Percentiles rank a stretch among this genome's conserved stretches.
These are phyloP conservation scores for Diplodia corticola DNA, from an alignment of 2,329 filamentous ascomycete genomes.

Conservation along the genomic window DNA sequence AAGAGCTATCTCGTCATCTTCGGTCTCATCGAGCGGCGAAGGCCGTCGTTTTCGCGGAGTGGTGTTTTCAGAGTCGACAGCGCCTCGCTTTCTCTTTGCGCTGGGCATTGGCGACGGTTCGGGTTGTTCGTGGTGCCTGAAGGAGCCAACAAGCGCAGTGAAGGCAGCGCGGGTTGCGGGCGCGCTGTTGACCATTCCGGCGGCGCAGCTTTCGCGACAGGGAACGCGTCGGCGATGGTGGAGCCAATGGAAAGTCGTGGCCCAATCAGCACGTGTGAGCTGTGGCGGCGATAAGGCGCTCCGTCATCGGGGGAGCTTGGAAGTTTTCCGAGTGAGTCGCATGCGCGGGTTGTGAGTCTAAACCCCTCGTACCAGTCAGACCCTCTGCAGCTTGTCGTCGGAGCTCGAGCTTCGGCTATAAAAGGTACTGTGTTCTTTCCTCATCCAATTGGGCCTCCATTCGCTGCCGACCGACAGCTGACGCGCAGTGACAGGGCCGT, in stretches of 20 bases:
- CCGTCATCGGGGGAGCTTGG: slow-evolving; percentile 17
- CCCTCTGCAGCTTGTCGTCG: background rate
- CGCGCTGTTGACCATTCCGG: slow-evolving; percentile 6
- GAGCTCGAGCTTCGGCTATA: slow-evolving; percentile 16
- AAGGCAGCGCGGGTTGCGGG: slow-evolving; percentile 4
- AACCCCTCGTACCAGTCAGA: background rate
- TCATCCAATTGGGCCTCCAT: background rate
- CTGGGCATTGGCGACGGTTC: slow-evolving; percentile 12
- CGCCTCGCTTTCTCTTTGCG: slow-evolving; percentile 19
- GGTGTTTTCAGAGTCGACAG: background rate
- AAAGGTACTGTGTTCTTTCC: background rate
- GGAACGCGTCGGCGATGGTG: slow-evolving; percentile 16
- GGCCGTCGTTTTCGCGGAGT: slow-evolving; percentile 17
- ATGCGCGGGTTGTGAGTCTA: slow-evolving; percentile 9
- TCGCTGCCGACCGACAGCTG: background rate
- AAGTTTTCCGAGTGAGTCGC: slow-evolving; percentile 16
- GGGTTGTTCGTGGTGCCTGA: background rate
- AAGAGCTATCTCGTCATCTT: slow-evolving; percentile 15
- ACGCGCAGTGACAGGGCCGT: slow-evolving; percentile 9
- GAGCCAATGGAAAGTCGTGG: slow-evolving; percentile 12
- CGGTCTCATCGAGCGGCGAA: slow-evolving; percentile 1
- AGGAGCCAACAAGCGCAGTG: slow-evolving; percentile 5
- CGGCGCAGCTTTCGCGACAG: background rate
- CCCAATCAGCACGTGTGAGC: slow-evolving; percentile 14
- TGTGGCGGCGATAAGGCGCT: slow-evolving; percentile 18